Evolutionary conservation across 2,329 filamentous ascomycete genomes (phyloP).

Genomic region (Stachybotrys echinatus): DNA sequence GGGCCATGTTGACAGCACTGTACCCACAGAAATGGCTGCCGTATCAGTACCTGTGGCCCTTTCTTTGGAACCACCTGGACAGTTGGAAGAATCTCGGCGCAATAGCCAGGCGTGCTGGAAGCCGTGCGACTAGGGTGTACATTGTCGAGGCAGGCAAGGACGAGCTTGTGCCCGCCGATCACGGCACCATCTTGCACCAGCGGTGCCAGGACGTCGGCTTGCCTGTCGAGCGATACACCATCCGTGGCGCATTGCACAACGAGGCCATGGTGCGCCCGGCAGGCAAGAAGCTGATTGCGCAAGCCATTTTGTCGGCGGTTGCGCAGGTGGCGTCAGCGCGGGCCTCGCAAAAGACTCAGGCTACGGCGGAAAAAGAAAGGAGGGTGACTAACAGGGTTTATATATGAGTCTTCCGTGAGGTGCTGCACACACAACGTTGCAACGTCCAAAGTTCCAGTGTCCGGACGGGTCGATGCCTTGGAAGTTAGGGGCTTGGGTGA

Average conservation of each 20-base stretch:
- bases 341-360: constrained; percentile 3
- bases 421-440: no score
- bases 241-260: constrained; percentile 50
- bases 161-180: constrained; percentile 50
- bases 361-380: constrained; percentile 3
- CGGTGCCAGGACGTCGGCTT: constrained; percentile 44
- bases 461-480: neutral
- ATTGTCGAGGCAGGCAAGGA: constrained; percentile 54
- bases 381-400: neutral
- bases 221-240: constrained; percentile 34
- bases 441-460: no score
- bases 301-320: constrained; percentile 18
- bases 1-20: constrained; percentile 63
- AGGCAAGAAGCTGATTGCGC: constrained; percentile 19
- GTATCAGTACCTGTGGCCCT: constrained; percentile 69
- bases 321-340: constrained; percentile 6
- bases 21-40: constrained; percentile 79
- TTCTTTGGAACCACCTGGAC: constrained; percentile 61
- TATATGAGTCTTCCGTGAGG: neutral
- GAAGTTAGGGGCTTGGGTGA: neutral
- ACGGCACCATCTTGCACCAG: constrained; percentile 39
- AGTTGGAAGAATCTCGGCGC: constrained; percentile 44
- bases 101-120: constrained; percentile 26
- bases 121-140: constrained; percentile 31
- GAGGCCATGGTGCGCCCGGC: constrained; percentile 41